Percentiles rank a stretch among this genome's conserved stretches.
Evolutionary conservation across 2,329 filamentous ascomycete species (phyloP).

Genomic region (Colletotrichum chlorophyti): DNA sequence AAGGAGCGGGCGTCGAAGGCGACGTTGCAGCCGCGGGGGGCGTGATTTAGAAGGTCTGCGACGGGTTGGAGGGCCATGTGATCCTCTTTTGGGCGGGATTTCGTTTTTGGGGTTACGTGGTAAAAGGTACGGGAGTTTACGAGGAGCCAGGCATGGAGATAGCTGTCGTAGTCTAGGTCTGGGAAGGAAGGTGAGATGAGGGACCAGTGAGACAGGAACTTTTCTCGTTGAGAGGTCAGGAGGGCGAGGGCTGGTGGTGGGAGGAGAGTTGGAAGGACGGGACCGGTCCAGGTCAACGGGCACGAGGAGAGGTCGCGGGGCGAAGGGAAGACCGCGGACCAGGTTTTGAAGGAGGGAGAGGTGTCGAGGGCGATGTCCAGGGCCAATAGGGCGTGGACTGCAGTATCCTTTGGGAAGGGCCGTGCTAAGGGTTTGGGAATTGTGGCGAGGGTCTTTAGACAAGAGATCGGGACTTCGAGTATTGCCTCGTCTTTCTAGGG

Average conservation of each 20-base stretch:
- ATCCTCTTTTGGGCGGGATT: slow-evolving; percentile 59
- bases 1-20: slow-evolving; percentile 58
- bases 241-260: slow-evolving; percentile 53
- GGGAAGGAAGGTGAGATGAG: slow-evolving; percentile 39
- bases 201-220: slow-evolving; percentile 49
- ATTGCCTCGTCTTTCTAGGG: slow-evolving; percentile 57
- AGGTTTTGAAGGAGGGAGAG: slow-evolving; percentile 56
- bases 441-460: slow-evolving; percentile 70
- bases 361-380: slow-evolving; percentile 66
- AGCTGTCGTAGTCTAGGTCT: slow-evolving; percentile 45
- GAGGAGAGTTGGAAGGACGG: slow-evolving; percentile 58
- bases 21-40: slow-evolving; percentile 57
- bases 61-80: slow-evolving; percentile 75
- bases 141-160: slow-evolving; percentile 63
- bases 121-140: slow-evolving; percentile 71
- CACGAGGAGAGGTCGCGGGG: slow-evolving; percentile 61
- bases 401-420: slow-evolving; percentile 59
- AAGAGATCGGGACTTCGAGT: slow-evolving; percentile 67
- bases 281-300: slow-evolving; percentile 57
- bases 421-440: slow-evolving; percentile 60
- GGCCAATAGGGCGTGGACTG: slow-evolving; percentile 77
- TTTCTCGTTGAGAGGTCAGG: slow-evolving; percentile 58
- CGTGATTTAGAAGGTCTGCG: slow-evolving; percentile 74
- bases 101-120: slow-evolving; percentile 55
- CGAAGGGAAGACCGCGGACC: slow-evolving; percentile 73